Evolutionary conservation across 768 basidiomycete genomes (phyloP).

Genomic region (Kondoa subrosea): DNA sequence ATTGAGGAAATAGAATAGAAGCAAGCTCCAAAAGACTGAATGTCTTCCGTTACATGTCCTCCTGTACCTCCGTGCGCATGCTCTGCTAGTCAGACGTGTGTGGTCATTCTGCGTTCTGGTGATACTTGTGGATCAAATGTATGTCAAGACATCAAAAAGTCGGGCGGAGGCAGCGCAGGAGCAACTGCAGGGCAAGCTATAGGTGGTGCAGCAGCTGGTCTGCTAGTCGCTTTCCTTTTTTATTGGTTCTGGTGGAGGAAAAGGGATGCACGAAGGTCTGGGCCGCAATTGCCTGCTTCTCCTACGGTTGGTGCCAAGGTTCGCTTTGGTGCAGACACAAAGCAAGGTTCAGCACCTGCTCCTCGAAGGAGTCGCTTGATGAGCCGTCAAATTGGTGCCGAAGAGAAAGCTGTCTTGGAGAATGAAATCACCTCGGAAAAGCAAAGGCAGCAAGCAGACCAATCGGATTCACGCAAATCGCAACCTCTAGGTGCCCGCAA

Average conservation of each 20-base stretch:
- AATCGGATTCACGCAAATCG: not conserved
- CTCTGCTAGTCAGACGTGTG: constrained; percentile 16
- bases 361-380: constrained; percentile 4
- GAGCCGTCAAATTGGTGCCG: not conserved
- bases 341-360: constrained; percentile 18
- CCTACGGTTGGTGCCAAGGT: not conserved
- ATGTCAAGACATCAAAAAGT: constrained; percentile 16
- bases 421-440: constrained; percentile 6
- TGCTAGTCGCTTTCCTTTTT: constrained; percentile 16
- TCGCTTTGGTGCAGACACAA: constrained; percentile 5
- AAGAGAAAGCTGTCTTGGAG: constrained; percentile 8
- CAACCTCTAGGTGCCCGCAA: not conserved
- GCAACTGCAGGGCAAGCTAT: constrained; percentile 24
- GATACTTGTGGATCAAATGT: constrained; percentile 22
- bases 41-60: constrained; percentile 9
- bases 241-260: constrained; percentile 28
- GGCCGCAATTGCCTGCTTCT: not conserved
- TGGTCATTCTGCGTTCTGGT: constrained; percentile 16
- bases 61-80: constrained; percentile 23
- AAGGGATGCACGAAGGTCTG: constrained; percentile 1
- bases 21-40: too few relatives aligned
- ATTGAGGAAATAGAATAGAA: too few relatives aligned
- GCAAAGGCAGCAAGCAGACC: not conserved
- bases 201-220: constrained; percentile 24
- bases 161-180: constrained; percentile 11